Conservation (phyloP, 768 basidiomycete genomes). For the Chlorophyllum brunneum region DNA sequence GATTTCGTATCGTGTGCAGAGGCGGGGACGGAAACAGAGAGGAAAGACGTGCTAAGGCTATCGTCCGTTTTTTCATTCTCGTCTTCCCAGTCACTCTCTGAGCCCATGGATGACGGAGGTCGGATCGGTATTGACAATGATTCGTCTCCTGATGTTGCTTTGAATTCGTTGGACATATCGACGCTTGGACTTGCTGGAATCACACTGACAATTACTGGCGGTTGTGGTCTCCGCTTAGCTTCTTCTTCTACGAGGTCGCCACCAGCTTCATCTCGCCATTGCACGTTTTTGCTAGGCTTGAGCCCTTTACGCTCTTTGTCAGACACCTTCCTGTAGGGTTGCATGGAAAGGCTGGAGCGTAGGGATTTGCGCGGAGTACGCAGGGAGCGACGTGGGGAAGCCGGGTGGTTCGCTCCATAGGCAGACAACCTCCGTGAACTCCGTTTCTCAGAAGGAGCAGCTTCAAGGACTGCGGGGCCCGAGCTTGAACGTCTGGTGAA, state of each 20-base stretch:
- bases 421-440: constrained; percentile 37
- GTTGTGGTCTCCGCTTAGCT: constrained; percentile 24
- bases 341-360: constrained; percentile 56
- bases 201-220: constrained; percentile 30
- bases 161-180: constrained; percentile 18
- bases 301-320: constrained; percentile 57
- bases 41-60: constrained; percentile 56
- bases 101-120: constrained; percentile 44
- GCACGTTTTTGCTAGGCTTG: constrained; percentile 69
- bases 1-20: constrained; percentile 26
- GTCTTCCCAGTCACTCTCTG: constrained; percentile 90
- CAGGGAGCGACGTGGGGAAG: constrained; percentile 46
- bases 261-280: constrained; percentile 87
- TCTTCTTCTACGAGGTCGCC: constrained; percentile 71
- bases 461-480: constrained; percentile 41
- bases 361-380: constrained; percentile 71
- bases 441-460: constrained; percentile 18
- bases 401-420: constrained; percentile 38
- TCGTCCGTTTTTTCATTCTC: constrained; percentile 84
- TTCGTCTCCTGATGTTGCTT: constrained; percentile 21
- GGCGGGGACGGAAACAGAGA: constrained; percentile 37
- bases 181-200: constrained; percentile 41
- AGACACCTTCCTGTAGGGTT: constrained; percentile 60
- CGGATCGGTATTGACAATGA: constrained; percentile 14
- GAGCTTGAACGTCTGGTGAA: constrained; percentile 50